Percentiles rank a stretch among this genome's conserved stretches.
These are phyloP conservation scores for Cytospora paraplurivora DNA, from an alignment of 2,329 filamentous ascomycete genomes.

Conservation along the genomic window DNA sequence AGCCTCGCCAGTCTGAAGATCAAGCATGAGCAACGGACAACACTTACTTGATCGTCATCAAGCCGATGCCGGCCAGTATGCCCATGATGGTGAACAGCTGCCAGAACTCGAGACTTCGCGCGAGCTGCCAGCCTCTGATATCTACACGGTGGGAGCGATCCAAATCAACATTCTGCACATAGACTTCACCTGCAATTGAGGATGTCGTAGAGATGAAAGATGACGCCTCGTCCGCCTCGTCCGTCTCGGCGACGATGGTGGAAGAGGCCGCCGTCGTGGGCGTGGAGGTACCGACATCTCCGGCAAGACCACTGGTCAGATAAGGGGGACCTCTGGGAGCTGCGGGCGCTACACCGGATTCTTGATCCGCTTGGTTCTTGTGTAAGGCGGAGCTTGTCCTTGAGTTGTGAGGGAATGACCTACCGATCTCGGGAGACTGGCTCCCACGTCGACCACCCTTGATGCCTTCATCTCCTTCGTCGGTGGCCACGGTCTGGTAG, in stretches of 20 bases:
- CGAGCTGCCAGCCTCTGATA: constrained; percentile 79
- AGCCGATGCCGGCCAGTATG: constrained; percentile 85
- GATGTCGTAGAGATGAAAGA: constrained; percentile 73
- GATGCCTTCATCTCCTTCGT: constrained; percentile 36
- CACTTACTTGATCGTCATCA: constrained; percentile 98
- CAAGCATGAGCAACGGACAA: neutral
- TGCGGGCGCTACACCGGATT: constrained; percentile 17
- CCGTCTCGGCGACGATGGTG: constrained; percentile 34
- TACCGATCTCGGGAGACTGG: constrained; percentile 46
- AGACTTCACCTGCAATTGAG: constrained; percentile 52
- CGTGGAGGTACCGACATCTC: constrained; percentile 27
- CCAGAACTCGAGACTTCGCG: constrained; percentile 81
- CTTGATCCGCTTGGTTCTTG: constrained; percentile 32
- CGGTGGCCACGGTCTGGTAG: constrained; percentile 59
- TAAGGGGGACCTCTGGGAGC: constrained; percentile 16
- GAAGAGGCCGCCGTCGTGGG: constrained; percentile 30
- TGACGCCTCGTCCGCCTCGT: constrained; percentile 71
- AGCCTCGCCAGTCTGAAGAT: neutral
- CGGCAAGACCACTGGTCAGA: constrained; percentile 26
- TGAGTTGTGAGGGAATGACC: constrained; percentile 41
- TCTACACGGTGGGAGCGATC: constrained; percentile 81
- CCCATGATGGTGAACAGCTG: constrained; percentile 85
- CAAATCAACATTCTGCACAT: constrained; percentile 65
- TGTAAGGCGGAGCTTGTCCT: constrained; percentile 37
- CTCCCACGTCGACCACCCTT: constrained; percentile 41